These are phyloP conservation scores for Batkoa obscura DNA, from an alignment of 371 early-diverging fungal genomes.

Conservation along the genomic window DNA sequence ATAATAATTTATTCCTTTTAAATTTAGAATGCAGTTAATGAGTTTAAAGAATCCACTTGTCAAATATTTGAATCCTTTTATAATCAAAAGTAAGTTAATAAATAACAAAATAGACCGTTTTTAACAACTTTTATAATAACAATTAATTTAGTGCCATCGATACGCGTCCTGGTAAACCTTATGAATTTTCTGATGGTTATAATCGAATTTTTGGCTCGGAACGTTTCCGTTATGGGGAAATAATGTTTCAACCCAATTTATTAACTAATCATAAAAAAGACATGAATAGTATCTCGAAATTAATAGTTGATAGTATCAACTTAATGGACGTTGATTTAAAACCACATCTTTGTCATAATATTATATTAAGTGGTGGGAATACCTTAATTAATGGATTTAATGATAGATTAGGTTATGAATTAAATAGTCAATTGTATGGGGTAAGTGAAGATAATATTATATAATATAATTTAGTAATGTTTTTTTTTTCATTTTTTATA, in stretches of 20 bases:
- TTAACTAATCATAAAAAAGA: background rate
- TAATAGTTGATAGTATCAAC: constrained; percentile 15
- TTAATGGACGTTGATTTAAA: constrained; percentile 77
- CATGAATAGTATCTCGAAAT: background rate
- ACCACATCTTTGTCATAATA: constrained; percentile 49
- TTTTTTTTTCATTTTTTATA: no score
- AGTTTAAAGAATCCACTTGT: constrained; percentile 85
- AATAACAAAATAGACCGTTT: no score
- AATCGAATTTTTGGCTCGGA: constrained; percentile 65
- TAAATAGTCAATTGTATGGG: no score
- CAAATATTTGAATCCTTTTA: constrained; percentile 56
- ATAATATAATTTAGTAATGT: no score
- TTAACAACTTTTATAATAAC: no score
- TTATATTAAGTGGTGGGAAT: constrained; percentile 82
- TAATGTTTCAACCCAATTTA: constrained; percentile 61
- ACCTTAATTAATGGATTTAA: constrained; percentile 66
- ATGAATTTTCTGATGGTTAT: constrained; percentile 91
- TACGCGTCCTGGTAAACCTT: constrained; percentile 48
- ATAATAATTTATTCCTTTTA: background rate
- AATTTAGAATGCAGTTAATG: constrained; percentile 40
- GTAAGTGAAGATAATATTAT: no score
- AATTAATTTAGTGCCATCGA: constrained; percentile 8
- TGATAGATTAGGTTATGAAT: no score
- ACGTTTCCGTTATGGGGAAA: constrained; percentile 69
- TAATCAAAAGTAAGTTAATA: constrained; percentile 48